Evolutionary conservation across 345 rosid genomes (phyloP).

Genomic region (Bruguiera parviflora): DNA sequence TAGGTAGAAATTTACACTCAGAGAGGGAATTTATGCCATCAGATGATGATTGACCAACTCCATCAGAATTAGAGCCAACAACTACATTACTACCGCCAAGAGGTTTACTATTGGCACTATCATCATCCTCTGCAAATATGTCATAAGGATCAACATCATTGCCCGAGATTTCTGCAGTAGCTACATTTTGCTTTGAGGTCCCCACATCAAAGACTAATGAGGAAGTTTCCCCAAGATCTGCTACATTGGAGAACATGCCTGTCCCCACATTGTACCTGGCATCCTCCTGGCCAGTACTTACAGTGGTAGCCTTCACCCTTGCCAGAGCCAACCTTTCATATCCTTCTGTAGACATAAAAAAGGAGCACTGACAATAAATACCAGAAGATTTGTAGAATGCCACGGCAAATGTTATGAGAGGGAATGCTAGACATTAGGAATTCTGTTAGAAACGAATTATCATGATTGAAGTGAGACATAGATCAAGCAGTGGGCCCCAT

Average conservation of each 20-base stretch:
- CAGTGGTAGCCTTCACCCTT: constrained; percentile 38
- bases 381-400: background rate
- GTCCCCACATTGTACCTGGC: constrained; percentile 15
- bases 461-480: no score
- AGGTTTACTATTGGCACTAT: constrained; percentile 33
- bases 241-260: constrained; percentile 19
- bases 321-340: constrained; percentile 67
- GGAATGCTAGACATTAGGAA: background rate
- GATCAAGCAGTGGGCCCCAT: background rate
- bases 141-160: constrained; percentile 48
- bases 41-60: constrained; percentile 30
- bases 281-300: constrained; percentile 13
- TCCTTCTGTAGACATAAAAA: constrained; percentile 52
- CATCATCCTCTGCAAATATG: constrained; percentile 87
- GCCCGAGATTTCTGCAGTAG: constrained; percentile 27
- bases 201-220: constrained; percentile 19
- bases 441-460: background rate
- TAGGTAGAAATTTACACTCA: constrained; percentile 33
- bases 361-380: background rate
- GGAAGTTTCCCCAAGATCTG: constrained; percentile 29
- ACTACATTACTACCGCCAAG: constrained; percentile 25
- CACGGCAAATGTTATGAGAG: background rate
- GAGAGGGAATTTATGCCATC: constrained; percentile 20
- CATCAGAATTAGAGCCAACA: constrained; percentile 30
- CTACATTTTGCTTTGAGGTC: constrained; percentile 25